These are phyloP conservation scores for Podospora australis DNA, from an alignment of 495 filamentous ascomycete genomes.

Conservation along the genomic window DNA sequence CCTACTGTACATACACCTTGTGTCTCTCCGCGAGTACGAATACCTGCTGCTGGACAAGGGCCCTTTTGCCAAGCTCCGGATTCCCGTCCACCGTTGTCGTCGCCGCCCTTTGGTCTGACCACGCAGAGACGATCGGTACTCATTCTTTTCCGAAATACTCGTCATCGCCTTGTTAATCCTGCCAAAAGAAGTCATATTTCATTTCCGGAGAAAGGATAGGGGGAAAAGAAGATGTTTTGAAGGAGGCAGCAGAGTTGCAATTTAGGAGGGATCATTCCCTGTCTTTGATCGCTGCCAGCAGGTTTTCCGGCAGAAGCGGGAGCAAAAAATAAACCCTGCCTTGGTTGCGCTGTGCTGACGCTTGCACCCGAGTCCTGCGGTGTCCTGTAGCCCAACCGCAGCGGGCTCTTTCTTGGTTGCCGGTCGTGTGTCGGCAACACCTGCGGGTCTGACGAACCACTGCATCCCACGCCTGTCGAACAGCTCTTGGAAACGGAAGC, in stretches of 20 bases:
- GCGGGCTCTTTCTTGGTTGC: background rate
- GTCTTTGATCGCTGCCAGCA: conserved; percentile 9
- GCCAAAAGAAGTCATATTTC: no score
- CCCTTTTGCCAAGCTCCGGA: background rate
- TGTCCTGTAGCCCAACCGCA: conserved; percentile 5
- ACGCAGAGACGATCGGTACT: background rate
- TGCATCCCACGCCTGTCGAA: conserved; percentile 9
- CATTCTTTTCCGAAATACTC: background rate
- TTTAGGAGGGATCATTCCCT: conserved; percentile 11
- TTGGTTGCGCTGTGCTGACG: conserved; percentile 1
- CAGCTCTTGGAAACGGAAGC: conserved; percentile 5
- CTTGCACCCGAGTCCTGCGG: conserved; percentile 6
- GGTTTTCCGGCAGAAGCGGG: conserved; percentile 17
- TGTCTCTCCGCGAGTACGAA: no score
- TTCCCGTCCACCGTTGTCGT: background rate
- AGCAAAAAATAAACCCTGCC: conserved; percentile 8
- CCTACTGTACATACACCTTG: no score
- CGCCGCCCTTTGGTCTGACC: background rate
- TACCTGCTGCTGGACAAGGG: no score
- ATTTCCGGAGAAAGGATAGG: no score
- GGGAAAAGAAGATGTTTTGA: conserved; percentile 6
- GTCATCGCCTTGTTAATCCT: conserved; percentile 4
- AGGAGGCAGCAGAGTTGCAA: conserved; percentile 12
- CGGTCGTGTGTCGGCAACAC: background rate
- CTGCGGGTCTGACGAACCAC: conserved; percentile 10